These are phyloP conservation scores for Hanseniaspora guilliermondii DNA, from an alignment of 805 yeast genomes.

Conservation along the genomic window DNA sequence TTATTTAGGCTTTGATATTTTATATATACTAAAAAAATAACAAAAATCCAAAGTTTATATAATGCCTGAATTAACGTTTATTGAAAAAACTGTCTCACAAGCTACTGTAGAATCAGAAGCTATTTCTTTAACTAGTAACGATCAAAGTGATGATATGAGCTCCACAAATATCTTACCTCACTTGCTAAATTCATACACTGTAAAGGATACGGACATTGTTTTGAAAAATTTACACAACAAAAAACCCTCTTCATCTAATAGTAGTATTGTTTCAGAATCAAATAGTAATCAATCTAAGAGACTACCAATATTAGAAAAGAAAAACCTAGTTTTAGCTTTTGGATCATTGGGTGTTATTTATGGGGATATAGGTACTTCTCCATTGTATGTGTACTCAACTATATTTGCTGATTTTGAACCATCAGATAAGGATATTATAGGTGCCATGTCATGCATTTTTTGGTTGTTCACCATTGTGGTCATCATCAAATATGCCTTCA, in stretches of 20 bases:
- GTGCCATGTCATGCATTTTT: conserved; percentile 42
- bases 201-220: neutral
- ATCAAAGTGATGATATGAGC: neutral
- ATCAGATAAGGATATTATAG: conserved; percentile 32
- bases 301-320: neutral
- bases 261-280: neutral
- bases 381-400: conserved; percentile 39
- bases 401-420: conserved; percentile 27
- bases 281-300: neutral
- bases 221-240: neutral
- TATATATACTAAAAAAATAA: too few relatives aligned
- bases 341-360: conserved; percentile 43
- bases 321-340: conserved; percentile 16
- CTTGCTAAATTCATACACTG: neutral
- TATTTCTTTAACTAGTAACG: neutral
- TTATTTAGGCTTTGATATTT: neutral
- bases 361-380: conserved; percentile 54
- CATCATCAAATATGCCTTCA: conserved; percentile 37
- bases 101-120: neutral
- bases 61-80: neutral
- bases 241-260: neutral
- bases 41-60: too few relatives aligned
- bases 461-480: conserved; percentile 45
- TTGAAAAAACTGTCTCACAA: neutral
- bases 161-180: neutral